A percentile compares a stretch with the other conserved stretches of the same genome.
phyloP scores from a whole-genome alignment of 129 eudicot species.

The Arctium minus region DNA sequence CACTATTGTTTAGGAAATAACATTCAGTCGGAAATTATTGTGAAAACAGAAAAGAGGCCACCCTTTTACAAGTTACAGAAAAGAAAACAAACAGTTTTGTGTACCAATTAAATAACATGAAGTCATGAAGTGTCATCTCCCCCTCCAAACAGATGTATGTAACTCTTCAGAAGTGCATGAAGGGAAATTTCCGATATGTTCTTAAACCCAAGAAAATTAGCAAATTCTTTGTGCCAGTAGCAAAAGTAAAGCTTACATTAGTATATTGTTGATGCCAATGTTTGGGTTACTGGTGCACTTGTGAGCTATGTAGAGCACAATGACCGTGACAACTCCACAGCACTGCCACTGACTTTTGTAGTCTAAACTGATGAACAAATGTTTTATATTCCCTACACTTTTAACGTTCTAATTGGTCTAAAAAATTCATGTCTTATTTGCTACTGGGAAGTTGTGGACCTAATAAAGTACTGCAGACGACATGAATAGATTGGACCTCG shows the following conservation, averaged over 20 bases:
- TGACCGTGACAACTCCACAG: background rate
- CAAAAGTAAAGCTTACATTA: too few species aligned
- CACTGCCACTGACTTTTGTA: too few species aligned
- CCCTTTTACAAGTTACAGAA: background rate
- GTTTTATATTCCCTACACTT: background rate
- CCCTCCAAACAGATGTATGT: background rate
- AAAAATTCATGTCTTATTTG: background rate
- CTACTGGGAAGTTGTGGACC: background rate
- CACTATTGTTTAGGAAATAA: background rate
- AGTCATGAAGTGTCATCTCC: background rate
- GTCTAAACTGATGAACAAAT: background rate
- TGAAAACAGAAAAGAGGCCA: slow-evolving; percentile 15
- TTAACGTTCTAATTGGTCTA: background rate
- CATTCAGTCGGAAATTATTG: background rate
- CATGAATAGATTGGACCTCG: too few species aligned
- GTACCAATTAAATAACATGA: background rate
- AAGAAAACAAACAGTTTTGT: background rate
- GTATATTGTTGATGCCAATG: too few species aligned
- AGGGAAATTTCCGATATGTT: background rate
- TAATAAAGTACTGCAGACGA: background rate
- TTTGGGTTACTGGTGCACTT: too few species aligned
- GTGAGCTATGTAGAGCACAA: background rate
- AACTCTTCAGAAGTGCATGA: background rate
- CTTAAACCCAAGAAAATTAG: background rate
- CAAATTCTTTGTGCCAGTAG: background rate